Evolutionary conservation across 352 stramenopile genomes (phyloP), one percentile per base, ranked within the genome.

Genomic region (Pythium angustatum): DNA sequence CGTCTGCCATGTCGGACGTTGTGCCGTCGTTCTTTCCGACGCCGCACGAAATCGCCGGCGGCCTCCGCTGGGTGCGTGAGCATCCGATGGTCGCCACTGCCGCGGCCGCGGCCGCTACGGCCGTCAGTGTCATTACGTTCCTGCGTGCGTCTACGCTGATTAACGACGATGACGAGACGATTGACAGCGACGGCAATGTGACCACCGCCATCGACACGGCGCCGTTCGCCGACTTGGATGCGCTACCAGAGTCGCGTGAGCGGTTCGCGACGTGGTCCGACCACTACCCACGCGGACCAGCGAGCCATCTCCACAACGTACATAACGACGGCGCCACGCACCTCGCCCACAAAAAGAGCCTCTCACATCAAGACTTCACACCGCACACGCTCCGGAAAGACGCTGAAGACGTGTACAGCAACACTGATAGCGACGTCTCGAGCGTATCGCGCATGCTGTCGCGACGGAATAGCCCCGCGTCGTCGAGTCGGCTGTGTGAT

Each of bases 1-100:
- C 26, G 9, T 24, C 2, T 21, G n/a, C 14, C 6, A 91, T 91
- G 82, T 83, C 75, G 19, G 79, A 89, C 61, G 71, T 89, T 33
- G 71, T 68, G 65, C 78, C 83, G 9, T 89, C 78, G 17, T 93
- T 93, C 73, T 93, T 93, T 72, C 84, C 84, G 31, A 93, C 84
- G 49, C 80, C 84, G 30, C 76, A 77, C 48, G 84, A 93, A 63
- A 90, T 93, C 66, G 83, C 82, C n/a, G 79, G 78, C 22, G 83
- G 82, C 30, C 54, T 93, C 26, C 80, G 78, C 56, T 93, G 82
- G 82, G 73, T 93, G 52, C 77, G 76, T 55, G 77, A 88, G 34
- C 81, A 93, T 63, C 84, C 84, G 3, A 76, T 93, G 3, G 78
- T 93, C 38, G 81, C 75, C 45, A 90, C 83, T 5, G 83, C 83